These are phyloP conservation scores for Boletus sensibilis DNA, from an alignment of 768 basidiomycete genomes.

Conservation along the genomic window DNA sequence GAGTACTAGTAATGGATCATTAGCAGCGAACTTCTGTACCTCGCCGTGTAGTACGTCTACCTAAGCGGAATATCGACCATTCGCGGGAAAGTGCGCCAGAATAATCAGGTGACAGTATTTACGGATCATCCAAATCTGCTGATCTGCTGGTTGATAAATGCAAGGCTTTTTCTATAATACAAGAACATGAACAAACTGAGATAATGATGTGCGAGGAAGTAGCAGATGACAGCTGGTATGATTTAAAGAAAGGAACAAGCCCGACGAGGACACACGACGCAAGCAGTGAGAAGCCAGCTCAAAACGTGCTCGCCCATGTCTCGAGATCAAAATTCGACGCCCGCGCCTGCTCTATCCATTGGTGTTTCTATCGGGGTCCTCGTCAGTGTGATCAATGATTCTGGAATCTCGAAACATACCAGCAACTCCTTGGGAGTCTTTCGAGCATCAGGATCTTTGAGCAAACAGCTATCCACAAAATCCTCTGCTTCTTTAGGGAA, in stretches of 20 bases:
- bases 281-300: constrained; percentile 27
- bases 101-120: background rate
- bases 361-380: constrained; percentile 51
- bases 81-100: background rate
- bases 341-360: constrained; percentile 70
- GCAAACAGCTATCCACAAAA: constrained; percentile 87
- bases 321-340: constrained; percentile 67
- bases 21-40: background rate
- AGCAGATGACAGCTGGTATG: constrained; percentile 31
- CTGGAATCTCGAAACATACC: constrained; percentile 38
- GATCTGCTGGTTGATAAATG: constrained; percentile 10
- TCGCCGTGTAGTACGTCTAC: background rate
- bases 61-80: background rate
- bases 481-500: constrained; percentile 73
- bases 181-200: constrained; percentile 28
- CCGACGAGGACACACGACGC: constrained; percentile 3
- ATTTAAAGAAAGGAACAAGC: constrained; percentile 16
- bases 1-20: background rate
- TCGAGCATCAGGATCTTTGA: constrained; percentile 84
- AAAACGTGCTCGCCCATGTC: constrained; percentile 79
- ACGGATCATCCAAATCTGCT: background rate
- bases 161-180: constrained; percentile 29
- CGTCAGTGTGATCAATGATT: constrained; percentile 8
- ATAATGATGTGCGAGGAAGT: constrained; percentile 32
- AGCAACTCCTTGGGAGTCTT: constrained; percentile 86